Evolutionary conservation across 805 yeast genomes (phyloP).

Genomic region (Grigorovia transvaalensis): DNA sequence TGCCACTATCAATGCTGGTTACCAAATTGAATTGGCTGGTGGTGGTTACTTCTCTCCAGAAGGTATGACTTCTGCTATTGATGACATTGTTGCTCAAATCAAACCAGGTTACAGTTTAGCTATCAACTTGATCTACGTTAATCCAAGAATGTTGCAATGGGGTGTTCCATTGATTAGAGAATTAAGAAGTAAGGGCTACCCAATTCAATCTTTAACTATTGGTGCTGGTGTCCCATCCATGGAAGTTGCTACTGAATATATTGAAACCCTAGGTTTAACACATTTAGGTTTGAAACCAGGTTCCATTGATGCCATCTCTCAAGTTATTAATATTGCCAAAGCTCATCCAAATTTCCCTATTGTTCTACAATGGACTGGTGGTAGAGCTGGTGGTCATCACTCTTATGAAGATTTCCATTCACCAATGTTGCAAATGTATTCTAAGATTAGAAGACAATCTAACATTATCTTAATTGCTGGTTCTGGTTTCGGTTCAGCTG

Average conservation of each 20-base stretch:
- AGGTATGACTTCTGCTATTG: constrained; percentile 64
- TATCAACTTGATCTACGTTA: constrained; percentile 87
- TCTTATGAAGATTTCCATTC: constrained; percentile 98
- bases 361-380: constrained; percentile 99
- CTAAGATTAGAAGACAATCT: constrained; percentile 82
- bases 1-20: constrained; percentile 91
- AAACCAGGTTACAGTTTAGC: constrained; percentile 86
- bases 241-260: constrained; percentile 95
- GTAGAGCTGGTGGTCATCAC: constrained; percentile 99
- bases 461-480: constrained; percentile 92
- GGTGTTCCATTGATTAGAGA: constrained; percentile 91
- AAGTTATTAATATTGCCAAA: constrained; percentile 81
- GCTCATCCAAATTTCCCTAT: constrained; percentile 96
- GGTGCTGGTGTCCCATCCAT: constrained; percentile 99
- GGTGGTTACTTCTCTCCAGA: constrained; percentile 88
- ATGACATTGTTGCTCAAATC: constrained; percentile 56
- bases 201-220: constrained; percentile 88
- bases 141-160: constrained; percentile 97
- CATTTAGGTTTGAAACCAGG: constrained; percentile 98
- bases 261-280: constrained; percentile 81
- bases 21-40: constrained; percentile 95
- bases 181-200: constrained; percentile 85
- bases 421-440: constrained; percentile 91
- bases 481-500: constrained; percentile 95
- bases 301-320: constrained; percentile 82